Conservation (phyloP, 2,329 filamentous ascomycete species). For the Polychaeton citri region DNA sequence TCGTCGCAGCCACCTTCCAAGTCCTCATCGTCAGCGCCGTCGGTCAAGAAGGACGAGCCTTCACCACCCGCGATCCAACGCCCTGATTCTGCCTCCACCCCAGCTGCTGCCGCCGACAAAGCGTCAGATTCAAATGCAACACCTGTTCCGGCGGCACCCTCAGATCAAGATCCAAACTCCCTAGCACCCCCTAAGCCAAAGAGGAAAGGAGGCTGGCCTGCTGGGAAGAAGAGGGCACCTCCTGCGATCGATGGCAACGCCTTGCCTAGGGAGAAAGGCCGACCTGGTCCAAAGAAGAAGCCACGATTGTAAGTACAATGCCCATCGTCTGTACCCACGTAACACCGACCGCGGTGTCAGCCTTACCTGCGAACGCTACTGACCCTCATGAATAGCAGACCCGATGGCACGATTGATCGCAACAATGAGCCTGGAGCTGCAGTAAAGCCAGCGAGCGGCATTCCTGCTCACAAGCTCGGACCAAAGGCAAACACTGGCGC, state of each 20-base stretch:
- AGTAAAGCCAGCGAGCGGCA: conserved; percentile 4
- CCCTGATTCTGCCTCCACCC: conserved; percentile 21
- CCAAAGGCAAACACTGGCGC: conserved; percentile 95
- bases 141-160: conserved; percentile 18
- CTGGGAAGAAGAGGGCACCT: conserved; percentile 21
- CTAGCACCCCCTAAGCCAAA: conserved; percentile 48
- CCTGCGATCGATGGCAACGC: conserved; percentile 35
- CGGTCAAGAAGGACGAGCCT: neutral
- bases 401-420: conserved; percentile 36
- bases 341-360: neutral
- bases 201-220: conserved; percentile 38
- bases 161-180: conserved; percentile 24
- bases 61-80: conserved; percentile 18
- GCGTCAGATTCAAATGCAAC: conserved; percentile 30
- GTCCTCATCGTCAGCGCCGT: conserved; percentile 14
- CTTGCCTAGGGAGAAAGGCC: conserved; percentile 38
- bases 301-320: conserved; percentile 63
- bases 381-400: conserved; percentile 23
- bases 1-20: conserved; percentile 15
- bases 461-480: conserved; percentile 64
- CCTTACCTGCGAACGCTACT: conserved; percentile 5
- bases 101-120: conserved; percentile 24
- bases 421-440: conserved; percentile 5
- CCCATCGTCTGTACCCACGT: neutral
- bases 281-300: conserved; percentile 96